Base-by-base conservation (phyloP, 2,329 filamentous ascomycete species). In the Colletotrichum sp. region DNA sequence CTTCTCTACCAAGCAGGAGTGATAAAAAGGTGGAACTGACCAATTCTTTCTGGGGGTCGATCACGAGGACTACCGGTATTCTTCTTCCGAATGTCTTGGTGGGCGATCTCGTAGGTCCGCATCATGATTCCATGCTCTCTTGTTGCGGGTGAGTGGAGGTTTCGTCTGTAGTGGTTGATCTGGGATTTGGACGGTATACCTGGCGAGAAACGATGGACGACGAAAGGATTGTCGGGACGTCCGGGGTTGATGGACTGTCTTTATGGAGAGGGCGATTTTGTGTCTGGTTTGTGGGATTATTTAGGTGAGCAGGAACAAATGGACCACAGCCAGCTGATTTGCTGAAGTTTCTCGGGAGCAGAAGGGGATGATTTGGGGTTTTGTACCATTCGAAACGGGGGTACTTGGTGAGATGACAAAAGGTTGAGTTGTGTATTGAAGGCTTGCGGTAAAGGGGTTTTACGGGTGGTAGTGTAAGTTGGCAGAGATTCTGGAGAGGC, bases 261-360 rank as follows among this genome's bases (percentile, higher is more conserved):
- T 43, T 0, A 3, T 12, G 38, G 6, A 0, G 9, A 0, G 38
- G 5, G 38, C 3, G 38, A n/a, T 43, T 43, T 2, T n/a, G 38
- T 2, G 18, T 3, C 5, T 43, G 38, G 38, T n/a, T 2, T 12
- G 2, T 2, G 38, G 38, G 8, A 43, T 43, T 43, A 0, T n/a
- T 43, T n/a, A 0, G 4, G 8, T 43, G 18, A n/a, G 4, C 38
- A 12, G 38, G 16, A 18, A n/a, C n/a, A n/a, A n/a, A n/a, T n/a
- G n/a, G n/a, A n/a, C n/a, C n/a, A n/a, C n/a, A n/a, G n/a, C n/a
- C n/a, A n/a, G n/a, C n/a, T n/a, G n/a, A 43, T 43, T 43, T 43
- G 38, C 38, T 43, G 38, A 43, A 43, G 1, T 10, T 5, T 18
- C 1, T 43, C 1, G 38, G 16, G 1, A 43, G 38, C 3, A 43